Conservation (phyloP, 176 grass and related monocot species). For the Triticum turgidum region DNA sequence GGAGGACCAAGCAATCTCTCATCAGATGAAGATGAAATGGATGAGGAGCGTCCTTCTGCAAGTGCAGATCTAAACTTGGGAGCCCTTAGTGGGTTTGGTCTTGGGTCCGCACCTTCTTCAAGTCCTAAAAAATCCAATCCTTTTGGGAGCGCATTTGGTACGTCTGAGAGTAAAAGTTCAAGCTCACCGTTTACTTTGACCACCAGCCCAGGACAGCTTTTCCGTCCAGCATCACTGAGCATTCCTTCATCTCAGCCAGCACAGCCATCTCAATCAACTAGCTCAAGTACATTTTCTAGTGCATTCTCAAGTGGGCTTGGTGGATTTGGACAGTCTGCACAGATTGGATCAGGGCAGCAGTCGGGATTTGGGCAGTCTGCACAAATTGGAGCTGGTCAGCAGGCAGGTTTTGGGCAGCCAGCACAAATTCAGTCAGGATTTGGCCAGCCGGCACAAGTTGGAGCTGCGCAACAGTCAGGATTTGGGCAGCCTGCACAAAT, state of each 20-base stretch:
- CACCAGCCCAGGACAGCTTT: slow-evolving; percentile 63
- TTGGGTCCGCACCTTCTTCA: slow-evolving; percentile 62
- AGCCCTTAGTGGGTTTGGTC: slow-evolving; percentile 78
- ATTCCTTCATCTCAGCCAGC: slow-evolving; percentile 75
- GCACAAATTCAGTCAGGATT: slow-evolving; percentile 73
- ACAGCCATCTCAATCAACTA: slow-evolving; percentile 57
- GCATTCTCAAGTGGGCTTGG: slow-evolving; percentile 60
- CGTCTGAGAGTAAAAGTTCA: slow-evolving; percentile 47
- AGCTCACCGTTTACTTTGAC: slow-evolving; percentile 52
- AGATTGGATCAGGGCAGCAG: slow-evolving; percentile 58
- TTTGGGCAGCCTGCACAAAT: slow-evolving; percentile 82
- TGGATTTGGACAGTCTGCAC: slow-evolving; percentile 84
- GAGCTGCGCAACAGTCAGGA: slow-evolving; percentile 47
- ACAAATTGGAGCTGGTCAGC: slow-evolving; percentile 63
- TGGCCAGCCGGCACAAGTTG: slow-evolving; percentile 68
- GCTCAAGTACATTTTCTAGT: slow-evolving; percentile 63
- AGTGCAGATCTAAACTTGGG: slow-evolving; percentile 61
- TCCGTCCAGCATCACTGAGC: slow-evolving; percentile 73
- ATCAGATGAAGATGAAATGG: slow-evolving; percentile 93
- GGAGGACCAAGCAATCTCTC: slow-evolving; percentile 33
- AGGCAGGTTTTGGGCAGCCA: slow-evolving; percentile 76
- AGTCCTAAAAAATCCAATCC: slow-evolving; percentile 75
- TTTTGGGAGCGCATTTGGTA: slow-evolving; percentile 69
- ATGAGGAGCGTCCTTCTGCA: slow-evolving; percentile 73
- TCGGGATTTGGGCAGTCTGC: slow-evolving; percentile 65